These are phyloP conservation scores for Quercus bicolor DNA, from an alignment of 306 rosid genomes.

Conservation along the genomic window DNA sequence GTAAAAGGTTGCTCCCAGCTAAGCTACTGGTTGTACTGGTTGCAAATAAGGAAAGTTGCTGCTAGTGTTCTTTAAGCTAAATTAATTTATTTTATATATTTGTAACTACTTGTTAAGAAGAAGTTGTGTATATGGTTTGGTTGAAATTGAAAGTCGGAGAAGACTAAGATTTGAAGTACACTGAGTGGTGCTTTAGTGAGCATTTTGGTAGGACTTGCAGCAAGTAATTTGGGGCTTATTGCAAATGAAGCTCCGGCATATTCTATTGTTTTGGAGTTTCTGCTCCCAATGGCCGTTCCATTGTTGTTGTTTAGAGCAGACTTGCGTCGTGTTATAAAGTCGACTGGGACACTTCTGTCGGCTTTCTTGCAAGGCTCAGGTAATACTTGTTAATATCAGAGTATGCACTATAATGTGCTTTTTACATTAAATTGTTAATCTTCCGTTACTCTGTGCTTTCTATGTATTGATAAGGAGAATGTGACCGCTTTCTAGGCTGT, in stretches of 20 bases:
- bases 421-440: not conserved
- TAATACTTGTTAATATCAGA: slow-evolving; percentile 8
- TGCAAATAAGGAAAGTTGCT: not conserved
- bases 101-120: not conserved
- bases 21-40: not conserved
- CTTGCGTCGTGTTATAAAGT: slow-evolving; percentile 61
- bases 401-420: not conserved
- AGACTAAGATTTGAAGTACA: slow-evolving; percentile 65
- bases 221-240: slow-evolving; percentile 62
- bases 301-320: slow-evolving; percentile 71
- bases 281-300: slow-evolving; percentile 65
- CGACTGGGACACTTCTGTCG: slow-evolving; percentile 66
- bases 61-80: not conserved
- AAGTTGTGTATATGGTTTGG: not conserved
- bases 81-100: not conserved
- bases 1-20: not conserved
- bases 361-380: slow-evolving; percentile 82
- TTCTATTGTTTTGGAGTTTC: slow-evolving; percentile 46
- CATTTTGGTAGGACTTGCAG: slow-evolving; percentile 65
- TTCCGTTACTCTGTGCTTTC: not conserved
- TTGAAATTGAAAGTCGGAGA: slow-evolving; percentile 49
- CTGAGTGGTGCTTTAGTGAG: slow-evolving; percentile 66
- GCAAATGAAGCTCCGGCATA: slow-evolving; percentile 51
- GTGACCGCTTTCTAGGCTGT: no score
- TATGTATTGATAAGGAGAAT: not conserved